Percentiles rank a stretch among this genome's conserved stretches.
Evolutionary conservation across 2,329 filamentous ascomycete species (phyloP).

Genomic region (Drechslerella dactyloides): DNA sequence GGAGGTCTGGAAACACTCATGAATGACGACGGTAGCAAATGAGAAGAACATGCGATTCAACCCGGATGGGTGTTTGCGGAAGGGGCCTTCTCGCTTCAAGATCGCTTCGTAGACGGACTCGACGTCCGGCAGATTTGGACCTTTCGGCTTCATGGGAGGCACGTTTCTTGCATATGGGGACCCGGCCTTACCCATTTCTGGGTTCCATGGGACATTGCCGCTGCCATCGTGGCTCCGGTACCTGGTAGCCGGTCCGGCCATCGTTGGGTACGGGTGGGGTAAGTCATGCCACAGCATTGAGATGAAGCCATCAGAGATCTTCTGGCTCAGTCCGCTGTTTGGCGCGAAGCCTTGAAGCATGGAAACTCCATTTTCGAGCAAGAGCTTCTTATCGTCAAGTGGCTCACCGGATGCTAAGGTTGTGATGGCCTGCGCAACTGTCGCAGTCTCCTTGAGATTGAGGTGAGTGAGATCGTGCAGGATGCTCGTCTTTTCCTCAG

Average conservation of each 20-base stretch:
- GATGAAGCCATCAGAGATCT: constrained; percentile 63
- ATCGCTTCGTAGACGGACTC: constrained; percentile 62
- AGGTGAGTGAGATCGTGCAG: constrained; percentile 59
- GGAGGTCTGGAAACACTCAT: constrained; percentile 70
- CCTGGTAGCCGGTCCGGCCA: constrained; percentile 60
- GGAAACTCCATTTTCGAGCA: constrained; percentile 63
- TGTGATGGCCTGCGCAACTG: constrained; percentile 59
- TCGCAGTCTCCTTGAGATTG: constrained; percentile 58
- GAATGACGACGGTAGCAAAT: constrained; percentile 60
- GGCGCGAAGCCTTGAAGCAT: constrained; percentile 63
- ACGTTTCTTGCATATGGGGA: constrained; percentile 73
- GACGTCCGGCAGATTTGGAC: constrained; percentile 62
- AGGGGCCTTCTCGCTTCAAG: constrained; percentile 63
- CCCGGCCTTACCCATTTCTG: constrained; percentile 69
- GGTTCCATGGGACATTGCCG: constrained; percentile 66
- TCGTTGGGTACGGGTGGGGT: constrained; percentile 62
- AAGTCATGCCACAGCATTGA: constrained; percentile 64
- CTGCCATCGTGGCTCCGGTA: constrained; percentile 61
- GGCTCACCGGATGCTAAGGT: constrained; percentile 61
- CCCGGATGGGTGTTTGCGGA: constrained; percentile 65
- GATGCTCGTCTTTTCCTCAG: constrained; percentile 59
- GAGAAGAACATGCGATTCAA: constrained; percentile 72
- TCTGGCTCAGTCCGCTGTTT: constrained; percentile 62
- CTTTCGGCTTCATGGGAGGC: constrained; percentile 61
- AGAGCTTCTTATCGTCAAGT: constrained; percentile 61